A percentile compares a stretch with the other conserved stretches of the same genome.
Evolutionary conservation across 257 asterid species (phyloP).

Genomic region (Sherardia arvensis): DNA sequence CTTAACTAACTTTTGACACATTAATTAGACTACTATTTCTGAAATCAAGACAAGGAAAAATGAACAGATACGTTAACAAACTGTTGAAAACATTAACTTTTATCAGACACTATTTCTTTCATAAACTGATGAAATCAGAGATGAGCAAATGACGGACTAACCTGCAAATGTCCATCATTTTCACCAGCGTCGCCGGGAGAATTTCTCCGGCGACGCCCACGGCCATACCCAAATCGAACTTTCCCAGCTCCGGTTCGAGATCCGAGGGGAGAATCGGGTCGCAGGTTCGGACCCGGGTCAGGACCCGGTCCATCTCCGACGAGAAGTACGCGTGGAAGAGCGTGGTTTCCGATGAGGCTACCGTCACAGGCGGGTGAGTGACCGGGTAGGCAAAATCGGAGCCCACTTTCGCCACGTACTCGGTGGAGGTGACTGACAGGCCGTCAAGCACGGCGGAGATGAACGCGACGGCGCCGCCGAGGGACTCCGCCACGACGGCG

Average conservation of each 20-base stretch:
- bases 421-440: constrained; percentile 41
- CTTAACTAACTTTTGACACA: no score
- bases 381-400: constrained; percentile 58
- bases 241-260: constrained; percentile 36
- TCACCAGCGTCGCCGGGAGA: constrained; percentile 61
- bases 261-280: constrained; percentile 53
- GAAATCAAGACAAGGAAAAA: no score
- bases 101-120: no score
- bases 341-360: constrained; percentile 45
- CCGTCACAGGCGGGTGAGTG: constrained; percentile 35
- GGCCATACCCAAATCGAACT: constrained; percentile 69
- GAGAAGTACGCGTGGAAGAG: constrained; percentile 74
- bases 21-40: no score
- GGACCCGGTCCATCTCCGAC: constrained; percentile 62
- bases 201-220: constrained; percentile 95
- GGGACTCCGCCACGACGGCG: constrained; percentile 55
- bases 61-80: no score
- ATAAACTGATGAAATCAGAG: no score
- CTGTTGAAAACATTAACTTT: no score
- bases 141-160: no score
- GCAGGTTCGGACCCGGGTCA: constrained; percentile 58
- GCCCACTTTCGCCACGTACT: constrained; percentile 64
- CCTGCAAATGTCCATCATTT: constrained; percentile 61
- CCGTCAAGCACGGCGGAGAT: constrained; percentile 75
- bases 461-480: constrained; percentile 93